These are phyloP conservation scores for Plantago ovata DNA, from an alignment of 257 asterid species.

Conservation along the genomic window DNA sequence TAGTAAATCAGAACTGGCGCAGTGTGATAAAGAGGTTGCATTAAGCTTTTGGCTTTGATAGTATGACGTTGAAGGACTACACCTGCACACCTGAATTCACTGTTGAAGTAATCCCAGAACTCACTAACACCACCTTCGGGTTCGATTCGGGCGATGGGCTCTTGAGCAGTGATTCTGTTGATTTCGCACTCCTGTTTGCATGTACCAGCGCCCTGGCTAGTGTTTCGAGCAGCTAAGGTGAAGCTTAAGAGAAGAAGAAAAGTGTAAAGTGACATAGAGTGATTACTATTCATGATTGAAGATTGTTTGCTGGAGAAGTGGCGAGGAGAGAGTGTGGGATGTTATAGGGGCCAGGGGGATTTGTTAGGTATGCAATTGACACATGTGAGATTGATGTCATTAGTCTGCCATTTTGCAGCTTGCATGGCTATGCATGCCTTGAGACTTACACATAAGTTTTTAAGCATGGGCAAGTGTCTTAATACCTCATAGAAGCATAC, in stretches of 20 bases:
- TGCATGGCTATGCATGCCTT: conserved; percentile 1
- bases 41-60: conserved; percentile 33
- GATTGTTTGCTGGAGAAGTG: conserved; percentile 2
- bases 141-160: conserved; percentile 29
- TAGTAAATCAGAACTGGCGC: conserved; percentile 46
- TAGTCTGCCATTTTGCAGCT: conserved; percentile 3
- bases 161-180: conserved; percentile 36
- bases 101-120: conserved; percentile 42
- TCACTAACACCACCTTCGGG: conserved; percentile 61
- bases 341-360: neutral
- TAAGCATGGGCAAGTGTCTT: conserved; percentile 1
- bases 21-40: conserved; percentile 48
- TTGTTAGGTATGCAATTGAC: neutral
- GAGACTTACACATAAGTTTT: conserved; percentile 10
- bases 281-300: neutral
- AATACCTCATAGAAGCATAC: neutral
- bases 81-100: conserved; percentile 61
- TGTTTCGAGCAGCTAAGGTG: conserved; percentile 7
- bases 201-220: neutral
- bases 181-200: conserved; percentile 46
- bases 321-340: conserved; percentile 6
- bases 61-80: conserved; percentile 45
- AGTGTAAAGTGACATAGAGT: conserved; percentile 21
- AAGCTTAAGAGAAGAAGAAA: conserved; percentile 29
- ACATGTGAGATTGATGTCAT: neutral